A percentile compares a stretch with the other conserved stretches of the same genome.
Evolutionary conservation across 1,139 yeast genomes (phyloP).

Genomic region (Suhomyces chickasaworum): DNA sequence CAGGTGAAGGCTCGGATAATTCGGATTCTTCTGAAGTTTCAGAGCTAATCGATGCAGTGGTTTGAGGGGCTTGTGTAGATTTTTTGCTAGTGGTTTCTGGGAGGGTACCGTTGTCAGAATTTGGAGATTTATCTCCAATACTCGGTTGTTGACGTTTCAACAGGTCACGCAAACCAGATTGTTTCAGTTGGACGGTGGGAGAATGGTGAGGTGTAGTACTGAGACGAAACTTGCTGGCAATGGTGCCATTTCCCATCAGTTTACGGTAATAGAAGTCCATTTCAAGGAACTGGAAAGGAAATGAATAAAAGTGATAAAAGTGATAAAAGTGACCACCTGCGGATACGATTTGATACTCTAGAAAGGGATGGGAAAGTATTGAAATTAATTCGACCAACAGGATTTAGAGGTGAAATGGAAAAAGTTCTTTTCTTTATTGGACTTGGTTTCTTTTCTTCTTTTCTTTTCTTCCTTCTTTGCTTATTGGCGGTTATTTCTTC

Average conservation of each 20-base stretch:
- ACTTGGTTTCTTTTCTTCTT: no score
- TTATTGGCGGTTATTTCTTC: no score
- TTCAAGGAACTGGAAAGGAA: not conserved
- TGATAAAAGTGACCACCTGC: no score
- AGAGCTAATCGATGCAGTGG: not conserved
- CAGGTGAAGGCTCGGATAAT: conserved; percentile 1
- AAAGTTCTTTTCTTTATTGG: no score
- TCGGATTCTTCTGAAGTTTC: not conserved
- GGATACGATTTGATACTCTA: no score
- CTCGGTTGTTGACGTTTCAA: conserved; percentile 3
- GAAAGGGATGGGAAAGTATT: no score
- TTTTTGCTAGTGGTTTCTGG: not conserved
- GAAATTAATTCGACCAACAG: no score
- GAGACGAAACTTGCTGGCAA: conserved; percentile 40
- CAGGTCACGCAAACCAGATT: conserved; percentile 22
- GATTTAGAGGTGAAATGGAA: no score
- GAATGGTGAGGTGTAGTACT: conserved; percentile 7
- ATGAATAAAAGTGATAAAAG: no score
- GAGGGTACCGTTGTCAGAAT: not conserved
- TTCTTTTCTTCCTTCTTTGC: no score
- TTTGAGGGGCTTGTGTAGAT: not conserved
- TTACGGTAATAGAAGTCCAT: conserved; percentile 43
- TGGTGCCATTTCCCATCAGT: conserved; percentile 44
- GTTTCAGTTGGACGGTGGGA: conserved; percentile 24
- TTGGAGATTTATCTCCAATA: not conserved